phyloP scores from a whole-genome alignment of 768 basidiomycete species.

The Crucibulum laeve region DNA sequence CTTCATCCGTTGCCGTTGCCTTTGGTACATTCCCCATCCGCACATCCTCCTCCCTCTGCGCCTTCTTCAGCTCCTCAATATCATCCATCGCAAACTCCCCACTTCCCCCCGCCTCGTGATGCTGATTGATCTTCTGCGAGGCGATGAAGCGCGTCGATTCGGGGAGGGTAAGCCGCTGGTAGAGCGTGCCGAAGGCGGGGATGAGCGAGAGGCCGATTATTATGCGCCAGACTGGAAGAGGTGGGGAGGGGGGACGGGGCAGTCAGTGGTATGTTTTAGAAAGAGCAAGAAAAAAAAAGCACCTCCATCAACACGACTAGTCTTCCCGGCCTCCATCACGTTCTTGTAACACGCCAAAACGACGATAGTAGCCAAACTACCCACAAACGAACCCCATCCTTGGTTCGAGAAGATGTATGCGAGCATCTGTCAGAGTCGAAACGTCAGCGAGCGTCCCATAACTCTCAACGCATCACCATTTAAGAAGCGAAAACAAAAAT shows the following conservation, averaged over 20 bases:
- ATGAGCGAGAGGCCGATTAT: slow-evolving; percentile 69
- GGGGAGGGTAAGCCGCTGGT: slow-evolving; percentile 70
- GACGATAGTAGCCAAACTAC: slow-evolving; percentile 57
- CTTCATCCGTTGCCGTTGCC: neutral
- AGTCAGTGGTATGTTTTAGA: neutral
- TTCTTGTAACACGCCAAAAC: slow-evolving; percentile 60
- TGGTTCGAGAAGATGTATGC: slow-evolving; percentile 74
- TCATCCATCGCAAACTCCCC: slow-evolving; percentile 33
- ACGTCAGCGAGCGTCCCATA: too few relatives aligned
- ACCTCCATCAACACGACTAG: slow-evolving; percentile 70
- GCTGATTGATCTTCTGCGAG: slow-evolving; percentile 30
- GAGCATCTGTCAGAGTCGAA: too few relatives aligned
- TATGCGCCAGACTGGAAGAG: slow-evolving; percentile 63
- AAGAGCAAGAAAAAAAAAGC: slow-evolving; percentile 16
- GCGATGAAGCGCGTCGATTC: slow-evolving; percentile 57
- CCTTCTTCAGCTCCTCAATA: slow-evolving; percentile 20
- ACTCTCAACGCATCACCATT: too few relatives aligned
- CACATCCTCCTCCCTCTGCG: slow-evolving; percentile 6
- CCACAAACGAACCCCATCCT: slow-evolving; percentile 61
- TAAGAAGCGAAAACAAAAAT: too few relatives aligned
- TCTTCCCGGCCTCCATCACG: slow-evolving; percentile 57
- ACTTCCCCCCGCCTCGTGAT: slow-evolving; percentile 15
- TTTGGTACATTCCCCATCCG: neutral
- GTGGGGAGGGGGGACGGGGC: neutral
- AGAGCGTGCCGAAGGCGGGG: slow-evolving; percentile 71